Evolutionary conservation across 768 basidiomycete genomes (phyloP), one percentile per base, ranked within the genome.

Genomic region (Leccinellum luteum): DNA sequence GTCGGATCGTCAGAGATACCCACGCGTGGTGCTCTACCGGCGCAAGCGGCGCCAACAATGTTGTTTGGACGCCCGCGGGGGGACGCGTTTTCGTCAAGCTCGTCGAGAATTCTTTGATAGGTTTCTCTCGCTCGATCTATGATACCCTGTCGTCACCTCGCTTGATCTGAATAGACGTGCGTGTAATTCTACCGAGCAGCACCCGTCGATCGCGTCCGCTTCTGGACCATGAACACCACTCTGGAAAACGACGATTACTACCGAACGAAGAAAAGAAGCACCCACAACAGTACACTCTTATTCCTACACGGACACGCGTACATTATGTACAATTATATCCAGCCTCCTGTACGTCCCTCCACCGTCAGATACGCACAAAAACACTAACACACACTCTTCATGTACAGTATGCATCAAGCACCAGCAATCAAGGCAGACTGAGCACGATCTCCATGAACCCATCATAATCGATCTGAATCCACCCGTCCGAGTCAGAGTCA

Each of bases 401-500:
- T 35, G 35, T 35, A 35, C 35, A 35, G 15, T 35, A 38, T 38
- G n/a, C 17, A 10, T 38, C 38, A 10, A 38, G 0, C 41, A 19
- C 41, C n/a, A 19, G 1, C 4, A 0, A 41, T 78, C 70, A 81
- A 27, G 81, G 79, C 38, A 79, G 66, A 51, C 70, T 71, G 58
- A 82, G 64, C 27, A 83, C 78, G 44, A 78, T 78, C 23, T 76
- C 68, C 81, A 84, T 75, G 66, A 84, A 84, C 66, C 73, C 71
- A 19, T 84, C 83, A 64, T 84, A 84, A 65, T 76, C 78, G 64
- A 84, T 75, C 66, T 78, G 75, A 69, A 83, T 52, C 83, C 76
- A 68, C 73, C 68, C 85, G 71, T 83, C 79, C 4, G 79, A 71
- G 62, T 92, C 81, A 30, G 79, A 77, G 61, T 92, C 90, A 51